Percentiles rank a stretch among this genome's conserved stretches.
Evolutionary conservation across 192 early-diverging fungal species (phyloP).

Genomic region (Pilobolus umbonatus): DNA sequence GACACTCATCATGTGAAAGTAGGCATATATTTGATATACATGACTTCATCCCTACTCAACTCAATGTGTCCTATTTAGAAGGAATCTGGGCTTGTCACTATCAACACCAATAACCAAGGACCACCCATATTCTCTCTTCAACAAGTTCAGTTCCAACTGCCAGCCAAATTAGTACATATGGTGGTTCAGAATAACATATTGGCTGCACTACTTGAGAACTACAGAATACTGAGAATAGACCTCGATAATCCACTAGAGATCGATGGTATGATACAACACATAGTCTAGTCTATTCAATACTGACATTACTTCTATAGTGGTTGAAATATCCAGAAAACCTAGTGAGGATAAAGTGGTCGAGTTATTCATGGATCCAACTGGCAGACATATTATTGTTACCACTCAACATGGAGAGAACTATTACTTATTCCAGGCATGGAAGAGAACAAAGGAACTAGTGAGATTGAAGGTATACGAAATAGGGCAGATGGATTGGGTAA

Average conservation of each 20-base stretch:
- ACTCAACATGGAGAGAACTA: slow-evolving; percentile 88
- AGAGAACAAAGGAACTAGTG: slow-evolving; percentile 69
- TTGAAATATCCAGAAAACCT: slow-evolving; percentile 58
- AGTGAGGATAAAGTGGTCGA: slow-evolving; percentile 54
- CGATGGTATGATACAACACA: slow-evolving; percentile 45
- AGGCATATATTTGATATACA: slow-evolving; percentile 2
- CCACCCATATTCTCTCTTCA: slow-evolving; percentile 74
- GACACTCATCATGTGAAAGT: no score
- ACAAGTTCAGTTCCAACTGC: slow-evolving; percentile 84
- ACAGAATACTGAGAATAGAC: slow-evolving; percentile 81
- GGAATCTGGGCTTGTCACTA: slow-evolving; percentile 46
- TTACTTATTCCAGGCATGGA: slow-evolving; percentile 83
- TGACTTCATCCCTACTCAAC: slow-evolving; percentile 9
- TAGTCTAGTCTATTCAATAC: neutral
- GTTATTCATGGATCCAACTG: slow-evolving; percentile 83
- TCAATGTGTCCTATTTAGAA: slow-evolving; percentile 30
- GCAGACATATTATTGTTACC: slow-evolving; percentile 80
- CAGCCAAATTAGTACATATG: slow-evolving; percentile 65
- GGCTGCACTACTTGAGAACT: slow-evolving; percentile 69
- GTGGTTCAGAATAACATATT: slow-evolving; percentile 82
- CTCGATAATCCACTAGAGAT: slow-evolving; percentile 75
- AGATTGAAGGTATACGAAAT: slow-evolving; percentile 62
- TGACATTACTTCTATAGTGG: slow-evolving; percentile 49
- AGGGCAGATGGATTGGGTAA: neutral
- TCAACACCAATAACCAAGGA: slow-evolving; percentile 36